These are phyloP conservation scores for Coleophoma cylindrospora DNA, from an alignment of 2,329 filamentous ascomycete species.

Conservation along the genomic window DNA sequence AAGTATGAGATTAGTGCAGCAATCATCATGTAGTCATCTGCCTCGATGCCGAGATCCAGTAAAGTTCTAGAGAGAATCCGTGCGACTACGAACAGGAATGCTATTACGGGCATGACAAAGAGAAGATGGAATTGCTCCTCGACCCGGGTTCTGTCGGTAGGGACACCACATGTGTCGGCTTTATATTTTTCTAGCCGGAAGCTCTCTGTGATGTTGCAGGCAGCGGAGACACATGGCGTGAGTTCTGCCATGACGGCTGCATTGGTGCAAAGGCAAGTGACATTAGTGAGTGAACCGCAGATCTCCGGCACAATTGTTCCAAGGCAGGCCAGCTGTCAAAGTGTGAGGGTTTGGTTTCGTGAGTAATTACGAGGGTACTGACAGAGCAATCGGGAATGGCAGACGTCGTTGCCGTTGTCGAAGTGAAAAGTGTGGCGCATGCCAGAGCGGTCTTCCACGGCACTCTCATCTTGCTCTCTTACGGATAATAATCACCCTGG, in stretches of 20 bases:
- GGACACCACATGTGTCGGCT: conserved; percentile 30
- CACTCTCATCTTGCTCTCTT: background rate
- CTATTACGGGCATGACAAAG: background rate
- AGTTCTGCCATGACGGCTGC: conserved; percentile 24
- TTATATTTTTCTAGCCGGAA: conserved; percentile 37
- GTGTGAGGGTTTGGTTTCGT: background rate
- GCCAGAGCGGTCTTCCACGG: background rate
- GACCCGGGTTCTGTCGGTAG: conserved; percentile 1
- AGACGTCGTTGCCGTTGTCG: background rate
- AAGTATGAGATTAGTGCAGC: conserved; percentile 2
- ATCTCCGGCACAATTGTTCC: conserved; percentile 4
- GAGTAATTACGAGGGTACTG: background rate
- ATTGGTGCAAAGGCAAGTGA: conserved; percentile 32
- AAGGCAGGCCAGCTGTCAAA: background rate
- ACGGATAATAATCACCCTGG: too few relatives aligned
- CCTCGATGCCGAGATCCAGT: conserved; percentile 4
- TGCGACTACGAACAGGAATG: conserved; percentile 4
- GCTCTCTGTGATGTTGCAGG: conserved; percentile 31
- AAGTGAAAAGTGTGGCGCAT: background rate
- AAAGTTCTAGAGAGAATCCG: conserved; percentile 2
- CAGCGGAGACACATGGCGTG: conserved; percentile 25
- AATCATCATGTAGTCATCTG: conserved; percentile 9
- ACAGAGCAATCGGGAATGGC: background rate
- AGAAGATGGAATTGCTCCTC: background rate
- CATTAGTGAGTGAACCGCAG: conserved; percentile 26